Percentiles rank a stretch among this genome's conserved stretches.
These are phyloP conservation scores for Suillus hirtellus DNA, from an alignment of 768 basidiomycete genomes.

Conservation along the genomic window DNA sequence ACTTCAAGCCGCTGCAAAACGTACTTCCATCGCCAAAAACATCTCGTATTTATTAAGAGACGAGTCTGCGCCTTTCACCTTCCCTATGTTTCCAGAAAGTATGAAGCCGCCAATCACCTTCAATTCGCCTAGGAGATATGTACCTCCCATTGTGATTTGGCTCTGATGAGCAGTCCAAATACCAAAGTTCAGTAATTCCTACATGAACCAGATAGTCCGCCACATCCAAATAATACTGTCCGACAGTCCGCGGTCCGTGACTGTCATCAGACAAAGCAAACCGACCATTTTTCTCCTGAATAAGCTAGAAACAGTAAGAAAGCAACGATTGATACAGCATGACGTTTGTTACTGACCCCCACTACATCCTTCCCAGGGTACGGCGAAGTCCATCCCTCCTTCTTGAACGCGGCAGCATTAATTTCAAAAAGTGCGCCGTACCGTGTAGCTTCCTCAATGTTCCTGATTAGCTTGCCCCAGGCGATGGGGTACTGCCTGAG, in stretches of 20 bases:
- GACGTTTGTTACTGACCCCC: conserved; percentile 49
- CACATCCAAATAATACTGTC: conserved; percentile 76
- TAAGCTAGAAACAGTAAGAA: conserved; percentile 49
- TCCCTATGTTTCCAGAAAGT: conserved; percentile 51
- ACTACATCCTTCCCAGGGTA: conserved; percentile 84
- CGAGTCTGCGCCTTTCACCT: conserved; percentile 6
- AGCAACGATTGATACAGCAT: conserved; percentile 7
- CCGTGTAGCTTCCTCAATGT: conserved; percentile 64
- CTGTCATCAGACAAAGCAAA: conserved; percentile 94
- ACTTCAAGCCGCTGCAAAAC: conserved; percentile 2
- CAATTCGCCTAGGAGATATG: conserved; percentile 44
- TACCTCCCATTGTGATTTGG: conserved; percentile 50
- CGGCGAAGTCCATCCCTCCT: conserved; percentile 74
- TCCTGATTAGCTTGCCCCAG: conserved; percentile 68
- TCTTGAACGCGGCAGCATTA: conserved; percentile 90
- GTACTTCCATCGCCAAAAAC: background rate
- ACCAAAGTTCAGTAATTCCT: conserved; percentile 69
- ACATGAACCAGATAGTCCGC: conserved; percentile 61
- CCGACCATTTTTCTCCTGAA: conserved; percentile 66
- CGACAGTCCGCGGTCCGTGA: conserved; percentile 87
- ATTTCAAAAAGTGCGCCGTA: conserved; percentile 95
- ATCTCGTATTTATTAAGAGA: background rate
- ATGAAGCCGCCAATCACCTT: conserved; percentile 59
- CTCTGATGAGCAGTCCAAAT: conserved; percentile 43
- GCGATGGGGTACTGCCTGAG: conserved; percentile 60